phyloP scores from a whole-genome alignment of 345 rosid species.

The Brassica napus region DNA sequence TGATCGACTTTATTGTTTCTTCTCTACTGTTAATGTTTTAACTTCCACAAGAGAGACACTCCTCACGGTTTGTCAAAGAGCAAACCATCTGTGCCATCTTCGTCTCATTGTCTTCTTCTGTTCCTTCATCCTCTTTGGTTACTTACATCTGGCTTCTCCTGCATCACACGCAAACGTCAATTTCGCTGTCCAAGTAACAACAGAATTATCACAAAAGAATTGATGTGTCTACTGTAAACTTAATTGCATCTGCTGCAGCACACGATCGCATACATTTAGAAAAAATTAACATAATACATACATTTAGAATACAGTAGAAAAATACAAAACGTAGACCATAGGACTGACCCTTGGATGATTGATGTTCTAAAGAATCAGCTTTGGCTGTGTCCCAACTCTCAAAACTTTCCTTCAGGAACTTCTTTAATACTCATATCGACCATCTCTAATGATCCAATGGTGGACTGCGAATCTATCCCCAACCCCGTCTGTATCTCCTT shows the following conservation, averaged over 20 bases:
- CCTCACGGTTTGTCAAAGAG: constrained; percentile 79
- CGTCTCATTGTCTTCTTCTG: constrained; percentile 48
- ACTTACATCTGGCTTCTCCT: constrained; percentile 46
- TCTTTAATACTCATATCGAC: constrained; percentile 83
- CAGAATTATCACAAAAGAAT: constrained; percentile 23
- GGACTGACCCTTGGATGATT: constrained; percentile 37
- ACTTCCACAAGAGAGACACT: constrained; percentile 87
- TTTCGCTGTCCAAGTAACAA: background rate
- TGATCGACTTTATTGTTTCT: background rate
- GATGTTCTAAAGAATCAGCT: constrained; percentile 31
- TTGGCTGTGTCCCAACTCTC: constrained; percentile 7
- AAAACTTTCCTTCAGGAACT: constrained; percentile 60
- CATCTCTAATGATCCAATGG: constrained; percentile 61
- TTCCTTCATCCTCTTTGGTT: constrained; percentile 28
- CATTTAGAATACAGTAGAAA: constrained; percentile 21
- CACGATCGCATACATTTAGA: constrained; percentile 52
- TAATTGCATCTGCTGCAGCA: constrained; percentile 96
- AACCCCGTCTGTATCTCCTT: constrained; percentile 83
- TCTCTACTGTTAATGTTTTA: constrained; percentile 21
- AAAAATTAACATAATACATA: background rate
- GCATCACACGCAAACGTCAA: constrained; percentile 2
- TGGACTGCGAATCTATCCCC: constrained; percentile 70
- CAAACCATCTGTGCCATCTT: constrained; percentile 88
- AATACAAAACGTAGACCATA: constrained; percentile 31
- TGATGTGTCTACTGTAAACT: constrained; percentile 89